phyloP scores from a whole-genome alignment of 2,329 filamentous ascomycete species.

The Cladosporium sphaerospermum region DNA sequence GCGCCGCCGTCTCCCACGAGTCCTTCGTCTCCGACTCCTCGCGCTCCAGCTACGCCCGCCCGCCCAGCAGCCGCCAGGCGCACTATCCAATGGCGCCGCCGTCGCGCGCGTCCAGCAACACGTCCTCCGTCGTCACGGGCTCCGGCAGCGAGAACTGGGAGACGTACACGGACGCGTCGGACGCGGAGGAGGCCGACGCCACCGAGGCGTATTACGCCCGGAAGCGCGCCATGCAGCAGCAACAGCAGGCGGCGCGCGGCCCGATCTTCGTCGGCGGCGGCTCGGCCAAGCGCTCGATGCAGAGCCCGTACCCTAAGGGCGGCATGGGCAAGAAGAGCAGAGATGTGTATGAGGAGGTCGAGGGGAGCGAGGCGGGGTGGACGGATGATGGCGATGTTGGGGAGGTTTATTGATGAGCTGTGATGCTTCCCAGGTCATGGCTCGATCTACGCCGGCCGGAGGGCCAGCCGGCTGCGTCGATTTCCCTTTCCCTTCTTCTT shows the following conservation, averaged over 20 bases:
- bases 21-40: constrained; percentile 16
- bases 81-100: constrained; percentile 26
- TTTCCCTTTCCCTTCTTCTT: neutral
- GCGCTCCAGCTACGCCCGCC: constrained; percentile 16
- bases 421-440: too few species aligned
- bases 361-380: constrained; percentile 32
- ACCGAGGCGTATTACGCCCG: constrained; percentile 77
- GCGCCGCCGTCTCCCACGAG: constrained; percentile 14
- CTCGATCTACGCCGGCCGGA: too few species aligned
- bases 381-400: constrained; percentile 32
- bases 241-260: neutral
- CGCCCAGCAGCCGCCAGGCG: constrained; percentile 22
- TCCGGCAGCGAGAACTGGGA: constrained; percentile 94
- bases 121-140: constrained; percentile 29
- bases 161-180: constrained; percentile 68
- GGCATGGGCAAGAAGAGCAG: constrained; percentile 9
- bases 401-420: constrained; percentile 28
- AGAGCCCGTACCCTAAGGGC: constrained; percentile 9
- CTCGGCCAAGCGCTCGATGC: constrained; percentile 10
- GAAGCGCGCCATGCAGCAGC: constrained; percentile 13
- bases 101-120: constrained; percentile 28
- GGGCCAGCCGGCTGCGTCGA: too few species aligned
- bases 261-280: constrained; percentile 6
- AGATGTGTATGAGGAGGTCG: constrained; percentile 21
- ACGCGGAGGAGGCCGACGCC: constrained; percentile 52